phyloP scores from a whole-genome alignment of 2,329 filamentous ascomycete genomes.

The Phialophora chinensis region DNA sequence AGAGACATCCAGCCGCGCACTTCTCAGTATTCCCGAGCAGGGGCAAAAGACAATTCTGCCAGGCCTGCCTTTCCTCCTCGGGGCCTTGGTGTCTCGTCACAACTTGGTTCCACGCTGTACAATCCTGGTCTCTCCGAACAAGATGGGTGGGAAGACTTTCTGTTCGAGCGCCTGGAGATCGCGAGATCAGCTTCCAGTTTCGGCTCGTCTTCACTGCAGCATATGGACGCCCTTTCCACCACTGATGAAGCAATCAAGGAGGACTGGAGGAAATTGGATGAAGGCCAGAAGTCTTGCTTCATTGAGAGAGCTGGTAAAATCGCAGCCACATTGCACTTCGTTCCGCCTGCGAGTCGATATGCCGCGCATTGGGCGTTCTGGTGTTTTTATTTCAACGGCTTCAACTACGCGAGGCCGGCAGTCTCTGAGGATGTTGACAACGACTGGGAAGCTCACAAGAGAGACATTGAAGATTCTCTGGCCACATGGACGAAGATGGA shows the following conservation, averaged over 20 bases:
- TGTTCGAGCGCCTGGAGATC: conserved; percentile 6
- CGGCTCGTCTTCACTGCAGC: neutral
- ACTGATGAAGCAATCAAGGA: conserved; percentile 4
- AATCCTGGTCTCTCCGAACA: neutral
- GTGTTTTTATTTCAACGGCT: neutral
- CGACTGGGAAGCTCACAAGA: neutral
- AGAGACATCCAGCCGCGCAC: neutral
- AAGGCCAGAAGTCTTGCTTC: conserved; percentile 13
- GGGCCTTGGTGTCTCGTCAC: neutral
- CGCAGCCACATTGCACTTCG: neutral
- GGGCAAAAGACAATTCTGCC: neutral
- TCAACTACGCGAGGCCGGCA: neutral
- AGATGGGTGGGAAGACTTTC: conserved; percentile 6
- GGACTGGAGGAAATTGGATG: conserved; percentile 11
- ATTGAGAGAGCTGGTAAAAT: neutral
- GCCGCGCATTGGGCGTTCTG: conserved; percentile 5
- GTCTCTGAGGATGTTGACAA: neutral
- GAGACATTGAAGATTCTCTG: neutral
- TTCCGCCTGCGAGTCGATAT: neutral
- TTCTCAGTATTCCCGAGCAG: neutral
- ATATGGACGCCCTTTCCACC: too few species aligned
- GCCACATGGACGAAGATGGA: neutral
- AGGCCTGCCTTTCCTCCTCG: neutral
- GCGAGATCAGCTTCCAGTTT: neutral
- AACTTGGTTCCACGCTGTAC: neutral